A percentile compares a stretch with the other conserved stretches of the same genome.
Conservation (phyloP, 1,284 basidiomycete species). For the Xerocomus minutiporus region DNA sequence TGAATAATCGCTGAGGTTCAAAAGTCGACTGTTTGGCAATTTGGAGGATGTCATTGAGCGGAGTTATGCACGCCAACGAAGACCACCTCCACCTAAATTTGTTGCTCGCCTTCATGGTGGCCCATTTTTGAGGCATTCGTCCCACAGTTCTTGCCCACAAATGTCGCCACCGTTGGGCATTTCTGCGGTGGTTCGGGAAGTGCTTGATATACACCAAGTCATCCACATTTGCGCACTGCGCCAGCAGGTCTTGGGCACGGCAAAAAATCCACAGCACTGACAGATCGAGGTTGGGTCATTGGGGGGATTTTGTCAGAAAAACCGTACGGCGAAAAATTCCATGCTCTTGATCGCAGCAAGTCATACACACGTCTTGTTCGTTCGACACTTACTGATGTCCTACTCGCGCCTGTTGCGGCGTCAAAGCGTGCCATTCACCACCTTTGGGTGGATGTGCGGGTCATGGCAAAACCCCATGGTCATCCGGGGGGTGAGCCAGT, state of each 20-base stretch:
- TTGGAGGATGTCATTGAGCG: not conserved
- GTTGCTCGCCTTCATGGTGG: too few relatives aligned
- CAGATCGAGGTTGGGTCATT: too few relatives aligned
- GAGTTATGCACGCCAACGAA: not conserved
- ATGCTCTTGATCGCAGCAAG: slow-evolving; percentile 23
- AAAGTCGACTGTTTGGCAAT: not conserved
- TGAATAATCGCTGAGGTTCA: slow-evolving; percentile 4
- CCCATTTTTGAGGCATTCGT: too few relatives aligned
- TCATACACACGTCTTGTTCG: slow-evolving; percentile 19
- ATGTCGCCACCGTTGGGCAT: not conserved
- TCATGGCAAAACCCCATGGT: too few relatives aligned
- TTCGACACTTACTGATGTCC: slow-evolving; percentile 24
- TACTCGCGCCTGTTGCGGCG: slow-evolving; percentile 8
- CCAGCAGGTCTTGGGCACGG: not conserved
- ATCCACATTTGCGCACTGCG: not conserved
- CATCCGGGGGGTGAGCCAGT: too few relatives aligned
- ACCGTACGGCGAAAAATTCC: slow-evolving; percentile 26
- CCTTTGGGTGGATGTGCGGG: too few relatives aligned
- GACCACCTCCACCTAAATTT: not conserved
- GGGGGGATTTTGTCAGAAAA: too few relatives aligned
- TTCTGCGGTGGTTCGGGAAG: not conserved
- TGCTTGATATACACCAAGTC: slow-evolving; percentile 3
- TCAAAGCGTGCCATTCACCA: too few relatives aligned
- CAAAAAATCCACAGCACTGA: slow-evolving; percentile 1
- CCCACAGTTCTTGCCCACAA: too few relatives aligned